Base-by-base conservation (phyloP, 805 yeast genomes). In the Kodamaea kakaduensis region DNA sequence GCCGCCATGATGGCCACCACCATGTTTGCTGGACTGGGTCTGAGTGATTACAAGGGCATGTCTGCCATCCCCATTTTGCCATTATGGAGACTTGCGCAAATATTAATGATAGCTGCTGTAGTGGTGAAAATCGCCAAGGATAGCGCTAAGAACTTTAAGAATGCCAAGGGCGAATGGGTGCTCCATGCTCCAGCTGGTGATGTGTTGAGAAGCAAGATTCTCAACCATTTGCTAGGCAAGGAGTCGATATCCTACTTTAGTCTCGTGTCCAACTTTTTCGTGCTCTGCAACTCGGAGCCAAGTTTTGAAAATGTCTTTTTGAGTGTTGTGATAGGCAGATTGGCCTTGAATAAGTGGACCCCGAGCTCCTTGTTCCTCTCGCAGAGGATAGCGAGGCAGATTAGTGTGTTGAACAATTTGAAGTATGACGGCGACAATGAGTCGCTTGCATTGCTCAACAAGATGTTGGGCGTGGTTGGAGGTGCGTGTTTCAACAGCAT, bases 1-100 rank as follows among this genome's bases (percentile, higher is more conserved):
- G 80, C 83, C 16, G 67, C 78, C 34, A 67, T 80, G 48, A 68
- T 78, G 59, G 85, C 85, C 17, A 70, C 81, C 3, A 73, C 82
- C 1, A 61, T 77, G 31, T 63, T 73, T 36, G 75, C 74, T 35
- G 36, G 36, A n/a, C 60, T 67, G 32, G 61, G 52, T 7, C 30
- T 49, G 22, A 54, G 59, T 38, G 72, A 64, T 40, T 61, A 61
- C 47, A 65, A 67, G 46, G 71, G 77, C 3, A 54, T 75, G 43
- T 61, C 71, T 37, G 66, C 77, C 0, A 43, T 73, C 28, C 81
- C 81, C 8, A 45, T 59, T 18, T 32, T 43, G 3, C 48, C 51
- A 4, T 41, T 26, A 6, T 26, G 29, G 29, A 26, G 29, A 16
- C 18, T 26, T 15, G 29, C 50, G 3, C 43, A 43, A 8, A n/a